Evolutionary conservation across 306 rosid species (phyloP), one percentile per base, ranked within the genome.

Genomic region (Leucaena leucocephala): DNA sequence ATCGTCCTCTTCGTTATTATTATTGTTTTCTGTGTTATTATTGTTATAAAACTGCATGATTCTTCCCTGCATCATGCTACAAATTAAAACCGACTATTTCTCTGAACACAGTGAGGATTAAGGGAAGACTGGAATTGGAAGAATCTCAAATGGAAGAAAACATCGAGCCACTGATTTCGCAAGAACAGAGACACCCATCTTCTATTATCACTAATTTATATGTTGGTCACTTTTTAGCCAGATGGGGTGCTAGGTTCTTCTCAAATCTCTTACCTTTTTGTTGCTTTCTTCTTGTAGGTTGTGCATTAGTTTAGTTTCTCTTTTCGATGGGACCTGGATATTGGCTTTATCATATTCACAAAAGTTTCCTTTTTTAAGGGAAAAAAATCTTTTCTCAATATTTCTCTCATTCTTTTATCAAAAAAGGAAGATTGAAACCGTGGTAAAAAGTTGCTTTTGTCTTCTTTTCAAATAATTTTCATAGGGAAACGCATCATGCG

Each of bases 201-300:
- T 71, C 80, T 80, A 80, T 91, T 2, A 80, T 89, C 86, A 87
- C 78, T 52, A 44, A 79, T 68, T 78, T 91, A 16, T 93, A 91
- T 78, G 58, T 72, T 54, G 98, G 82, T 12, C 93, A 91, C 82
- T 91, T 91, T 80, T 82, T 91, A 66, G 86, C 97, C 57, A 86
- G 97, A 91, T 93, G 97, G 97, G 91, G 91, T 48, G 83, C 97
- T 80, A 93, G 97, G 97, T 91, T 83, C 71, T 46, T 61, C 72
- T 71, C 46, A 0, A 35, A 6, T 63, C 63, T 9, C 54, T 48
- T 69, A 16, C 17, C 17, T 50, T 12, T 8, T 68, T 14, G 2
- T 46, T 76, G 61, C 13, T 68, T 64, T 19, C 21, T 13, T 45
- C 10, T 27, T 0, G 27, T 27, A 27, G 33, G 17, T 33, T 35